phyloP scores from a whole-genome alignment of 345 rosid genomes.

The Streptanthus diversifolius region DNA sequence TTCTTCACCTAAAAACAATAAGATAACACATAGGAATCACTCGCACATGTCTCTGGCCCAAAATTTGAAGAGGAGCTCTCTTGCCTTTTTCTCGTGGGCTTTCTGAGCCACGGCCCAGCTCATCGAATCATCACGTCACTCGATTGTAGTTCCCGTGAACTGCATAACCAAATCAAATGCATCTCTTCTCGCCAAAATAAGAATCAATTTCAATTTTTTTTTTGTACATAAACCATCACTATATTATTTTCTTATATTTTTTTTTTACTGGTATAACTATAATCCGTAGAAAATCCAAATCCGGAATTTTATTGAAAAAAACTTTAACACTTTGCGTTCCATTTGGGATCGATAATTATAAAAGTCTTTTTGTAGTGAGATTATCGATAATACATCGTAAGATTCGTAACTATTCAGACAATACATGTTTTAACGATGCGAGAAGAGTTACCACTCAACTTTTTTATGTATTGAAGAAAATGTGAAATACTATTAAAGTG shows the following conservation, averaged over 20 bases:
- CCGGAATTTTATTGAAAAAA: neutral
- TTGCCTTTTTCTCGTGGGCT: neutral
- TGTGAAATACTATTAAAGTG: no score
- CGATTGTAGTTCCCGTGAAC: neutral
- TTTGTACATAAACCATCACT: neutral
- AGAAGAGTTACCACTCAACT: no score
- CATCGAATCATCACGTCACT: neutral
- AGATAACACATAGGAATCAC: neutral
- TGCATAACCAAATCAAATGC: neutral
- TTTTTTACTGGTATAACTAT: neutral
- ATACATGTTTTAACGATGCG: neutral
- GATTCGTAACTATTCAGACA: neutral
- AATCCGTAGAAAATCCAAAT: neutral
- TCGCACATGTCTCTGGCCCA: neutral
- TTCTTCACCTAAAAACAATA: neutral
- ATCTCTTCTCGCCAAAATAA: no score
- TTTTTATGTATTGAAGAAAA: no score
- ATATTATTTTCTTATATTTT: neutral
- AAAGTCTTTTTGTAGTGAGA: no score
- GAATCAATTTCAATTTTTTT: neutral
- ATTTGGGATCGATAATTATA: no score
- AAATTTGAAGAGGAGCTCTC: neutral
- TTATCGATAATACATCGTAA: no score
- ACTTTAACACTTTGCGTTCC: no score
- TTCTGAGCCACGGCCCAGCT: neutral